phyloP scores from a whole-genome alignment of 1,139 yeast species.

The Suhomyces yuchorum region DNA sequence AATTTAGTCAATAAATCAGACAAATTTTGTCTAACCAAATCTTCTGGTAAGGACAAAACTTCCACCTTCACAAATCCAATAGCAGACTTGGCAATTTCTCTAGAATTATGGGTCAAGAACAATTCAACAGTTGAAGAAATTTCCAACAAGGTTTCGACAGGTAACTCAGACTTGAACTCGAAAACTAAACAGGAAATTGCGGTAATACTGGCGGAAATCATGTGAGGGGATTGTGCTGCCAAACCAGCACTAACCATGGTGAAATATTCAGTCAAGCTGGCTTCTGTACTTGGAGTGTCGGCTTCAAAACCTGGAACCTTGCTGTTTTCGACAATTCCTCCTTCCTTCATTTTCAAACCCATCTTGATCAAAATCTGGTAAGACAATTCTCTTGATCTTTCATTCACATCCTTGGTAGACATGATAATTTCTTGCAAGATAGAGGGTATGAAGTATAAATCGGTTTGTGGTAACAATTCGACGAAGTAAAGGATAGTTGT shows the following conservation, averaged over 20 bases:
- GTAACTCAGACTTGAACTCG: constrained; percentile 73
- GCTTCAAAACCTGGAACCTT: constrained; percentile 70
- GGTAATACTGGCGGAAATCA: constrained; percentile 94
- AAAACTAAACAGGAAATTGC: constrained; percentile 84
- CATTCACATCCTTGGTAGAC: constrained; percentile 92
- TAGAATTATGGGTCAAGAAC: constrained; percentile 84
- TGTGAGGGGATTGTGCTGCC: constrained; percentile 90
- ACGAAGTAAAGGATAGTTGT: constrained; percentile 64
- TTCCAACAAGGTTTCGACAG: constrained; percentile 62
- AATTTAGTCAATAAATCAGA: constrained; percentile 67
- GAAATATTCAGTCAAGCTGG: constrained; percentile 78
- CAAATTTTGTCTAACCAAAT: constrained; percentile 68
- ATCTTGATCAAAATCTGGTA: constrained; percentile 74
- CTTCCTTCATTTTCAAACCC: constrained; percentile 77
- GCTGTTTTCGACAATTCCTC: constrained; percentile 68
- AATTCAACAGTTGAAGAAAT: constrained; percentile 86
- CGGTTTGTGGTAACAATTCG: constrained; percentile 59
- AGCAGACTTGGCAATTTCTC: constrained; percentile 93
- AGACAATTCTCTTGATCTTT: constrained; percentile 83
- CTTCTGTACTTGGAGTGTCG: constrained; percentile 61
- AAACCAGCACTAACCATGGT: constrained; percentile 96
- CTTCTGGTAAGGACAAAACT: constrained; percentile 81
- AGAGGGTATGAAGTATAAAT: constrained; percentile 77
- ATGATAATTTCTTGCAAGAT: constrained; percentile 84
- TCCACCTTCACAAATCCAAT: constrained; percentile 94